Conservation (phyloP, 2,329 filamentous ascomycete genomes). For the Bipolaris sorokiniana region DNA sequence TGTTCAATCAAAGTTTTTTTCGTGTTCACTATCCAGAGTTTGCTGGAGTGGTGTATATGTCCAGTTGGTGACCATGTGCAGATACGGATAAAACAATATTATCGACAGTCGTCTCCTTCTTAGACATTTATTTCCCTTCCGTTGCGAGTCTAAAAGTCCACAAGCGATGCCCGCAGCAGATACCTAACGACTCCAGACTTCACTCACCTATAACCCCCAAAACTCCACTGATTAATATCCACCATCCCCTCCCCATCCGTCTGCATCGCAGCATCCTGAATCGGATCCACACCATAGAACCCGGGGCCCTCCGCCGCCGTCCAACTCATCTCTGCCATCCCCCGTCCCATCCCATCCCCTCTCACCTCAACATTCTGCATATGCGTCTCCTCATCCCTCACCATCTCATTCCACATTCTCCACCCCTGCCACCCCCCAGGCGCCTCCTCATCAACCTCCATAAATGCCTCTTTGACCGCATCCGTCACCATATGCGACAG, state of each 20-base stretch:
- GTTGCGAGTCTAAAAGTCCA: too few species aligned
- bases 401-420: constrained; percentile 39
- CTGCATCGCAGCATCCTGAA: constrained; percentile 14
- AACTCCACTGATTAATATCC: constrained; percentile 24
- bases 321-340: constrained; percentile 18
- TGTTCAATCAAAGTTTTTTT: too few species aligned
- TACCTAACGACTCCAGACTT: too few species aligned
- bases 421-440: constrained; percentile 38
- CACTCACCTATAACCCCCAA: constrained; percentile 24
- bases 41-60: too few species aligned
- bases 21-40: too few species aligned
- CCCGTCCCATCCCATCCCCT: constrained; percentile 3
- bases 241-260: constrained; percentile 8
- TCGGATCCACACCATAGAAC: constrained; percentile 13
- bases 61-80: too few species aligned
- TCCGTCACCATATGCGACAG: constrained; percentile 27
- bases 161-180: too few species aligned
- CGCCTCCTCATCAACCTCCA: constrained; percentile 37
- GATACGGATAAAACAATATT: neutral
- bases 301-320: constrained; percentile 6
- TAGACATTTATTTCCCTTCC: too few species aligned
- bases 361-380: neutral
- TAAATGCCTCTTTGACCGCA: constrained; percentile 38
- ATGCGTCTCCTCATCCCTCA: constrained; percentile 9
- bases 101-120: too few species aligned